Base-by-base conservation (phyloP, 768 basidiomycete species). In the Gautieria morchelliformis region DNA sequence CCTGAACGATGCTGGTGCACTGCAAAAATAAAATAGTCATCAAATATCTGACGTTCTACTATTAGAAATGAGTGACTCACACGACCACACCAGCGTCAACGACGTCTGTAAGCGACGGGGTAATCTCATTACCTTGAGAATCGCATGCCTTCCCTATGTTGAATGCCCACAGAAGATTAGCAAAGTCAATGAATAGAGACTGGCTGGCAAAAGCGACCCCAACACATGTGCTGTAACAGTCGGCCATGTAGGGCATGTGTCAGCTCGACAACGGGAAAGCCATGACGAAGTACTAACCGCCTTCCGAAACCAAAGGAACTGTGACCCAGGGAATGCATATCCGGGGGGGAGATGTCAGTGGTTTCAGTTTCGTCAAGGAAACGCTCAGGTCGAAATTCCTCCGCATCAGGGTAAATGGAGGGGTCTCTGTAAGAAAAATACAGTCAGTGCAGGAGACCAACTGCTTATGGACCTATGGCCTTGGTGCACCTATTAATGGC, bases 181-280 rank as follows among this genome's bases (percentile, higher is more conserved):
- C 72, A 27, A 70, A 63, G 37, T 64, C 62, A 32, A 72, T 70
- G 56, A 71, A 73, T 37, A 74, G 49, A 17, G 68, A 64, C 9
- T 69, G 59, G 51, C 70, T 70, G 1, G 71, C 72, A 19, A 71
- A 60, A 51, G 68, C 62, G 20, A 62, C 58, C 15, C 72, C 72
- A 14, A 66, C 62, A 52, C 72, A 74, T 14, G 69, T 69, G 48
- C 68, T 59, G 39, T 30, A 19, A 42, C 7, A 33, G 35, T 32
- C n/a, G n/a, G n/a, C n/a, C n/a, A n/a, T n/a, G n/a, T n/a, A n/a
- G 17, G 22, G 37, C 7, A 40, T 17, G 9, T 40, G 39, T 40
- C 9, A 40, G 17, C 39, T 9, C 9, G 9, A 17, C 33, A 19
- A 35, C 30, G 44, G 7, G 7, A 15, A 24, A 15, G 30, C n/a